Evolutionary conservation across 2,329 filamentous ascomycete genomes (phyloP).

Genomic region (Fonsecaea pedrosoi): DNA sequence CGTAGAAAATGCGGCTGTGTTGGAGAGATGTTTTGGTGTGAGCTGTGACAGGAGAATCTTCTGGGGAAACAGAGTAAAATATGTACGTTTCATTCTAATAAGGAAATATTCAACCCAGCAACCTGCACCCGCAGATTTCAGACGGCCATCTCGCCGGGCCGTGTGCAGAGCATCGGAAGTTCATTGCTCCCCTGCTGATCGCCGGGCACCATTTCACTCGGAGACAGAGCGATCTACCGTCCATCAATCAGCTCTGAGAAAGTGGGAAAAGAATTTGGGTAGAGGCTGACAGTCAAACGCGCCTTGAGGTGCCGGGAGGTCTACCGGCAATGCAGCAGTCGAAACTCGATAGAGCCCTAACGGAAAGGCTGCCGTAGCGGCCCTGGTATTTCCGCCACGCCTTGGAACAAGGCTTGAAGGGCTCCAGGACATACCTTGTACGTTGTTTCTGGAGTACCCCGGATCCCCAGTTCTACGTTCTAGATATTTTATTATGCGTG

Average conservation of each 20-base stretch:
- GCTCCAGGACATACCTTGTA: not conserved
- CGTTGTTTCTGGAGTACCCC: too few relatives aligned
- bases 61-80: not conserved
- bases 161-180: not conserved
- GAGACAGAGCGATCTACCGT: not conserved
- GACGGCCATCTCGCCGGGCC: not conserved
- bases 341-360: not conserved
- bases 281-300: not conserved
- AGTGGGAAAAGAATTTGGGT: not conserved
- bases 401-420: not conserved
- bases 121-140: not conserved
- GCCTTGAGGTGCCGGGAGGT: not conserved
- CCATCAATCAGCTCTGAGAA: not conserved
- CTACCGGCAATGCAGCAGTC: not conserved
- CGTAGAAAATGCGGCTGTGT: not conserved
- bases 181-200: not conserved
- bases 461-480: too few relatives aligned
- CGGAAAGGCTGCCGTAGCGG: constrained; percentile 3
- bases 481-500: too few relatives aligned
- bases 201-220: not conserved
- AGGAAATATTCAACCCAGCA: not conserved
- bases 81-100: not conserved
- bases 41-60: not conserved
- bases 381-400: not conserved
- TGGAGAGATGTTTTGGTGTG: not conserved